Base-by-base conservation (phyloP, 495 filamentous ascomycete species). In the Extremus antarcticus region DNA sequence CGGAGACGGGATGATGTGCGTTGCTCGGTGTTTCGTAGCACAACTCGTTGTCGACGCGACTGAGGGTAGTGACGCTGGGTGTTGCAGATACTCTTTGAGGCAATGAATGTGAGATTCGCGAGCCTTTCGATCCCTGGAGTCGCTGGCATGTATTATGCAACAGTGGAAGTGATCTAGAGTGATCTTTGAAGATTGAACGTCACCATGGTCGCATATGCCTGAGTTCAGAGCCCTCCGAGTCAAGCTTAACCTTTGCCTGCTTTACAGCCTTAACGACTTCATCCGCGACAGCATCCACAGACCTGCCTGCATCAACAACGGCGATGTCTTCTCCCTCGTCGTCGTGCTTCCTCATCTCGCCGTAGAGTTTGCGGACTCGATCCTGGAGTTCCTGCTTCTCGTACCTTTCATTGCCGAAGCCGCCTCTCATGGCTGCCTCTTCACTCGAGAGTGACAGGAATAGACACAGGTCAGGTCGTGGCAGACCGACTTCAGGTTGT, bases 321-420 rank as follows among this genome's bases (percentile, higher is more conserved):
- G 64, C 59, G 45, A 71, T 65, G 50, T 68, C 69, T 11, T 65
- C 64, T 22, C 49, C 55, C 32, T 70, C 67, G 24, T 57, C 43
- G 25, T n/a, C 22, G 25, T 57, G 54, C 38, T 55, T 40, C 50
- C 58, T 57, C 53, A 72, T 23, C 20, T 51, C 59, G 2, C 21
- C 51, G 56, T 95, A 98, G 32, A 90, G 60, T 56, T 83, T 77
- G 35, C 87, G 73, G 32, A 97, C 92, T 23, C 81, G 79, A 32
- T 73, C 74, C 68, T 97, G 92, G 82, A 95, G 87, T 61, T 85
- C 76, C 51, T 75, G 77, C 64, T 80, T 87, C 70, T 98, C 92
- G 64, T 98, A 97, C 50, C 86, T 78, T 71, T 98, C 92, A 9
- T 75, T 76, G 0, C 92, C 92, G 71, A 83, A 97, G 0, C 88